A percentile compares a stretch with the other conserved stretches of the same genome.
Evolutionary conservation across 2,329 filamentous ascomycete genomes (phyloP).

Genomic region (Fusarium begoniae): DNA sequence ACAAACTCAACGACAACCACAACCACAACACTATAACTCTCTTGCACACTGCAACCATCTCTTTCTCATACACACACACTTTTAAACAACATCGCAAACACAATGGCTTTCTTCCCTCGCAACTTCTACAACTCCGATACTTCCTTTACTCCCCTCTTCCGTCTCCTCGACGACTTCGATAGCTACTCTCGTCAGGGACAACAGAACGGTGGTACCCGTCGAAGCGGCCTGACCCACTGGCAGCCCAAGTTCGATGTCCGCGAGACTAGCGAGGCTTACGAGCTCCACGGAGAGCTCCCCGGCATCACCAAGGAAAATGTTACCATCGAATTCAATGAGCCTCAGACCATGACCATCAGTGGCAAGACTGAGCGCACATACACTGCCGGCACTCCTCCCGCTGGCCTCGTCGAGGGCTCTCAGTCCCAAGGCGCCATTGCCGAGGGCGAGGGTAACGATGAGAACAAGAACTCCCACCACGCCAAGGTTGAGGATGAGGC

Average conservation of each 20-base stretch:
- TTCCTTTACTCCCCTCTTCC: slow-evolving; percentile 69
- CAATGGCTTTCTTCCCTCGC: slow-evolving; percentile 69
- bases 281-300: slow-evolving; percentile 83
- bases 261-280: slow-evolving; percentile 73
- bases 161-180: slow-evolving; percentile 71
- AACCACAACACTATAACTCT: slow-evolving; percentile 5
- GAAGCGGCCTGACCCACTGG: slow-evolving; percentile 62
- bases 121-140: slow-evolving; percentile 59
- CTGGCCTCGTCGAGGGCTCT: slow-evolving; percentile 58
- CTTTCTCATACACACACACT: slow-evolving; percentile 32
- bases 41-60: slow-evolving; percentile 39
- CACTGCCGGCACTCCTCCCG: slow-evolving; percentile 61
- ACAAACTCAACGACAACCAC: slow-evolving; percentile 1
- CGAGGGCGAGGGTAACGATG: slow-evolving; percentile 52
- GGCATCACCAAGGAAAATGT: slow-evolving; percentile 79
- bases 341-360: slow-evolving; percentile 75
- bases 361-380: slow-evolving; percentile 74
- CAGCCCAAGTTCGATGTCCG: slow-evolving; percentile 81
- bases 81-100: slow-evolving; percentile 45
- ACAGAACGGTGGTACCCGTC: slow-evolving; percentile 32
- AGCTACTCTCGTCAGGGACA: slow-evolving; percentile 58
- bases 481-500: slow-evolving; percentile 73
- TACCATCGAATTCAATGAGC: slow-evolving; percentile 80
- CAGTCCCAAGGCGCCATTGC: slow-evolving; percentile 51
- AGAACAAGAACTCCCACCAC: slow-evolving; percentile 57